Base-by-base conservation (phyloP, 208 protist species). In the Leishmania tarentolae region DNA sequence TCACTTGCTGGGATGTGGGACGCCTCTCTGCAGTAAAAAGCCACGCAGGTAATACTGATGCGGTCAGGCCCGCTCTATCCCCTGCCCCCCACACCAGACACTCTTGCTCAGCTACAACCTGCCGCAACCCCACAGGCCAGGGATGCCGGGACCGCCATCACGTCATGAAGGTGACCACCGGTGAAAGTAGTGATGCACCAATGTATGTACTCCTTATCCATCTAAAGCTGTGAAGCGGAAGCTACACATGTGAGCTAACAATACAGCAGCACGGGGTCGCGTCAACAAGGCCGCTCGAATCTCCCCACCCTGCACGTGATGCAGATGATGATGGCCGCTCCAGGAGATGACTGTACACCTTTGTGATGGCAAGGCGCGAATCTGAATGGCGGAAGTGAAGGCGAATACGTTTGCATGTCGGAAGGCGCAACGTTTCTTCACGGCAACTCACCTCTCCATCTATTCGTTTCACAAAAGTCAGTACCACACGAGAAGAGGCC, bases 1-100 rank as follows among this genome's bases (percentile, higher is more conserved):
- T 88, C 83, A 11, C 8, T 46, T 28, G 91, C 73, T 21, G 80
- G 72, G 1, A 87, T 46, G 74, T 81, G 2, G 17, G 79, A 73
- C 76, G 89, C 83, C 52, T 89, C 86, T 65, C 79, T 80, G 74
- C 98, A 98, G 83, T 98, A 98, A 74, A 70, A 93, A 65, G 98
- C 97, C 81, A 96, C 88, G 28, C 90, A 94, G 56, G 98, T 85
- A 37, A 97, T 59, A 0, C 85, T 88, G 19, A 98, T 87, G 85
- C 92, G 89, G 53, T 90, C 84, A 2, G 86, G 79, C 24, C 79
- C 78, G 61, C 95, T n/a, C n/a, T n/a, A n/a, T n/a, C n/a, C n/a
- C n/a, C n/a, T n/a, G n/a, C n/a, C n/a, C n/a, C n/a, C n/a, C n/a
- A n/a, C n/a, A n/a, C n/a, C n/a, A n/a, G 13, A 98, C 90, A n/a